These are phyloP conservation scores for Chionographis japonica DNA, from an alignment of 106 monocot genomes.

Conservation along the genomic window DNA sequence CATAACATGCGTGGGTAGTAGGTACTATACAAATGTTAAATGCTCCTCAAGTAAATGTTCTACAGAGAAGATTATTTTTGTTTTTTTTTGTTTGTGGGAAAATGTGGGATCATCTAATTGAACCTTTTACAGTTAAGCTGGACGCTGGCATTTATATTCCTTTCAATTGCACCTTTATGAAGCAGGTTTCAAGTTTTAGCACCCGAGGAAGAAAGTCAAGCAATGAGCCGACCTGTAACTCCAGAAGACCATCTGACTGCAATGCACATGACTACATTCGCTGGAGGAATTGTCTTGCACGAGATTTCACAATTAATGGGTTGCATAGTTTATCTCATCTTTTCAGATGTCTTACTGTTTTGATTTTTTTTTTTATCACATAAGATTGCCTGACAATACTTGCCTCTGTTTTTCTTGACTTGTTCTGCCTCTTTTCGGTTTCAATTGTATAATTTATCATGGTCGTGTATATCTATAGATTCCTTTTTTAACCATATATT, in stretches of 20 bases:
- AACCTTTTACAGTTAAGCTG: background rate
- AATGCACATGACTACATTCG: constrained; percentile 63
- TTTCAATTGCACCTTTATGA: constrained; percentile 1
- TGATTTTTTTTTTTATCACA: background rate
- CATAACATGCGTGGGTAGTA: too few species aligned
- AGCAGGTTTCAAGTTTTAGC: constrained; percentile 92
- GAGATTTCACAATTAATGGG: constrained; percentile 97
- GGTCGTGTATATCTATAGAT: background rate
- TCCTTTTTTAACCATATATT: constrained; percentile 3
- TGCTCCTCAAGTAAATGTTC: too few species aligned
- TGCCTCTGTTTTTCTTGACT: background rate
- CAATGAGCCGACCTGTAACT: constrained; percentile 17
- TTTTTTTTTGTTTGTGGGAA: too few species aligned
- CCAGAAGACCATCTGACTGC: constrained; percentile 38
- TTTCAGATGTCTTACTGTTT: background rate
- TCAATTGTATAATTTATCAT: background rate
- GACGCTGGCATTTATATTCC: background rate
- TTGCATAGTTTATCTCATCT: constrained; percentile 17
- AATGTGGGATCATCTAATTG: background rate
- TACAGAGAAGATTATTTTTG: too few species aligned
- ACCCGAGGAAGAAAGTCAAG: constrained; percentile 44
- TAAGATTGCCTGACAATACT: background rate
- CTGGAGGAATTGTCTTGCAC: constrained; percentile 80
- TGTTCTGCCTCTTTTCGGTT: background rate
- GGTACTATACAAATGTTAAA: too few species aligned